Percentiles rank a stretch among this genome's conserved stretches.
Conservation (phyloP, 768 basidiomycete genomes). For the Macrolepiota fuliginosa region DNA sequence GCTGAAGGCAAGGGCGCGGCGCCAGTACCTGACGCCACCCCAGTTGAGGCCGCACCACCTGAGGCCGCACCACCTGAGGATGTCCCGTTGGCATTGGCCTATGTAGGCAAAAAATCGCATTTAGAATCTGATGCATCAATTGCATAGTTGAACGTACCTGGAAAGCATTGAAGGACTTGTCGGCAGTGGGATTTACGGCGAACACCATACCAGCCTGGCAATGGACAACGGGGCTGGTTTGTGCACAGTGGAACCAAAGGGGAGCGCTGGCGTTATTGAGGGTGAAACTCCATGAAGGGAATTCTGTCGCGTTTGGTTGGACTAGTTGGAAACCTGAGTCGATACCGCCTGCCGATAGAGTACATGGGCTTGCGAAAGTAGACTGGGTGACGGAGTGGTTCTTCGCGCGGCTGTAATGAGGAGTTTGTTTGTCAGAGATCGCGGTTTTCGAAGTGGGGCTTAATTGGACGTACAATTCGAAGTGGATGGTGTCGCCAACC, state of each 20-base stretch:
- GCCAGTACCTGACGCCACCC: background rate
- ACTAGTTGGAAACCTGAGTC: constrained; percentile 53
- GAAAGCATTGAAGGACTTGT: constrained; percentile 48
- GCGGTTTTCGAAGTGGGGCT: background rate
- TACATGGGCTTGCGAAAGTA: constrained; percentile 54
- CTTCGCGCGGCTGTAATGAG: constrained; percentile 31
- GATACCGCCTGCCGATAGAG: constrained; percentile 32
- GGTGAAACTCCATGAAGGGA: constrained; percentile 46
- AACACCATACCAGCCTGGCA: constrained; percentile 62
- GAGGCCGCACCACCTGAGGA: background rate
- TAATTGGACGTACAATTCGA: constrained; percentile 44
- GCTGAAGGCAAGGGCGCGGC: background rate
- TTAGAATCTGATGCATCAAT: background rate
- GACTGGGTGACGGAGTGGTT: constrained; percentile 61
- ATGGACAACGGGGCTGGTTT: constrained; percentile 40
- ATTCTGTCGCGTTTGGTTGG: constrained; percentile 24
- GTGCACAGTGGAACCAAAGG: constrained; percentile 63
- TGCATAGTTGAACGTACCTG: constrained; percentile 26
- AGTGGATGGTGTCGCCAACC: constrained; percentile 47
- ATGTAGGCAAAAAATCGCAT: background rate
- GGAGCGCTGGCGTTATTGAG: constrained; percentile 41
- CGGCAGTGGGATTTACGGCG: constrained; percentile 48
- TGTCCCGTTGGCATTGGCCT: constrained; percentile 19
- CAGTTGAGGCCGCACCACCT: background rate
- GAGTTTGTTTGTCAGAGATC: background rate